A percentile compares a stretch with the other conserved stretches of the same genome.
Evolutionary conservation across 108 stramenopile genomes (phyloP).

Genomic region (Conticribra weissflogii): DNA sequence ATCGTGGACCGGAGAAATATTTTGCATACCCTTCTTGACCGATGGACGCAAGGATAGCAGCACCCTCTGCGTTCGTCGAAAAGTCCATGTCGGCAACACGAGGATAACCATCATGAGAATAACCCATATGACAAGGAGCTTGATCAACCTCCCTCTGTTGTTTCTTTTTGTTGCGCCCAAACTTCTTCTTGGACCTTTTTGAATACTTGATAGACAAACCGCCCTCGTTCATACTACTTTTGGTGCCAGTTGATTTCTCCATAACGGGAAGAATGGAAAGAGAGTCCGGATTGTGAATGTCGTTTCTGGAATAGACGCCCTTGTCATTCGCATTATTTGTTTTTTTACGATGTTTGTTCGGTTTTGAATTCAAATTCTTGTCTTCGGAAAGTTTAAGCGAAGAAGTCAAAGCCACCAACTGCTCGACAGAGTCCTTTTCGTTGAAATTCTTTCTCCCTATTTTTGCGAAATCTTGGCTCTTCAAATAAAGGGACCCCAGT

Average conservation of each 20-base stretch:
- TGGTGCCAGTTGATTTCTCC: not conserved
- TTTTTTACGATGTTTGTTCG: not conserved
- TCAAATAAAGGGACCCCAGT: too few species aligned
- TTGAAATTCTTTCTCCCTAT: not conserved
- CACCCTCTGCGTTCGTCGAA: constrained; percentile 23
- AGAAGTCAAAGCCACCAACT: too few species aligned
- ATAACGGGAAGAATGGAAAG: not conserved
- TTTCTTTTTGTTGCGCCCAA: not conserved
- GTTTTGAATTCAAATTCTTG: not conserved
- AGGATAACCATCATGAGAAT: not conserved
- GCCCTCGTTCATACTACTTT: not conserved
- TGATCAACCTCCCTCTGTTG: not conserved
- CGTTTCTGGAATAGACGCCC: not conserved
- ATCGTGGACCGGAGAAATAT: not conserved
- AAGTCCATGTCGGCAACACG: not conserved
- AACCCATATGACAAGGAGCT: not conserved
- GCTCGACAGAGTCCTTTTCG: too few species aligned
- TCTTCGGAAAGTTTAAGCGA: too few species aligned
- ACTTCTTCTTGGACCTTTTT: constrained; percentile 19
- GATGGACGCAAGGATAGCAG: constrained; percentile 22
- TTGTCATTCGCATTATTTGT: not conserved
- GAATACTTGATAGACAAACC: not conserved
- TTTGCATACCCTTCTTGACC: not conserved
- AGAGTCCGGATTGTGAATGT: not conserved
- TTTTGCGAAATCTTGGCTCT: too few species aligned